These are phyloP conservation scores for Aspergillus indologenus DNA, from an alignment of 495 filamentous ascomycete genomes.

Conservation along the genomic window DNA sequence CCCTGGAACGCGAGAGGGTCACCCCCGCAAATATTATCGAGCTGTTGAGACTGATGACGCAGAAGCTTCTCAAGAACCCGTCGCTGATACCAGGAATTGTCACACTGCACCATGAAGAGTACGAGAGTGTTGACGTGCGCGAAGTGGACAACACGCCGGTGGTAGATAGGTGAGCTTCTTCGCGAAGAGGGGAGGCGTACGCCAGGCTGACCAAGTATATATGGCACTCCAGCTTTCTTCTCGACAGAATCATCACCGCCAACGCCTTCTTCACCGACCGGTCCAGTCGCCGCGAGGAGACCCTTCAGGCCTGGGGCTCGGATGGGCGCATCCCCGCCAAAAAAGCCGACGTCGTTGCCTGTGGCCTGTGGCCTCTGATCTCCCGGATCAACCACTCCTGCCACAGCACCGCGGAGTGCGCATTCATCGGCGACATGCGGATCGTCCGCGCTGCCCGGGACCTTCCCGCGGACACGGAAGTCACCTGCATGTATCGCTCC, in stretches of 20 bases:
- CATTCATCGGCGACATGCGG: constrained; percentile 61
- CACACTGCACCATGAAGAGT: constrained; percentile 43
- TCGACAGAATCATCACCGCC: constrained; percentile 42
- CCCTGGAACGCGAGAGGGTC: constrained; percentile 22
- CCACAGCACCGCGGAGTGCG: constrained; percentile 38
- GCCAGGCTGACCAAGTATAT: too few relatives aligned
- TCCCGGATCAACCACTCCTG: constrained; percentile 59
- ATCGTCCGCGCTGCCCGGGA: constrained; percentile 49
- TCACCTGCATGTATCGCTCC: constrained; percentile 39
- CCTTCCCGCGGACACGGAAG: constrained; percentile 47
- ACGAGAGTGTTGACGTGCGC: constrained; percentile 24
- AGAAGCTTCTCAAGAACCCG: constrained; percentile 51
- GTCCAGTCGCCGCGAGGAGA: too few relatives aligned
- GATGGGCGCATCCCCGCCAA: too few relatives aligned
- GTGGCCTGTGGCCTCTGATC: constrained; percentile 54
- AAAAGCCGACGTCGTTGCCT: too few relatives aligned
- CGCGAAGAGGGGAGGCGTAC: too few relatives aligned
- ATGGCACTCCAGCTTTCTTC: constrained; percentile 43
- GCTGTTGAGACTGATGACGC: constrained; percentile 37
- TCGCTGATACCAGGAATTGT: constrained; percentile 37
- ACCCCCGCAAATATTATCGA: constrained; percentile 32
- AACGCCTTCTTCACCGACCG: too few relatives aligned
- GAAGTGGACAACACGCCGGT: constrained; percentile 45
- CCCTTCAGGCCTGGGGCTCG: too few relatives aligned
- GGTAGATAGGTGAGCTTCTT: constrained; percentile 45